Evolutionary conservation across 2,329 filamentous ascomycete genomes (phyloP), one percentile per base, ranked within the genome.

Genomic region (Didymella sp.): DNA sequence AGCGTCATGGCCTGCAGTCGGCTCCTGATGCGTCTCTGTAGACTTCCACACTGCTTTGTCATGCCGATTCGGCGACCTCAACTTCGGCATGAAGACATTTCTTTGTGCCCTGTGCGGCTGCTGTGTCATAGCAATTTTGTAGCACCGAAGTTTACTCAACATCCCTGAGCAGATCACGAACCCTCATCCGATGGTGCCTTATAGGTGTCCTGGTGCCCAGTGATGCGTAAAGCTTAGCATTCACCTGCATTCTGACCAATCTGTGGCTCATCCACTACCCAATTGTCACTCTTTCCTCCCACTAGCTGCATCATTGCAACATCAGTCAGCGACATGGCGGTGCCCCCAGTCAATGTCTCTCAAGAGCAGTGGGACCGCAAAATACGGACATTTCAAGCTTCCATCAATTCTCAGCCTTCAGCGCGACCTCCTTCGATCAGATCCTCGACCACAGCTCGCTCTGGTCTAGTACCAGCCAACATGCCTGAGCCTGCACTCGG

Each of bases 401-500:
- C 12, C 21, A 41, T 7, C 21, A 12, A n/a, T 19, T n/a, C 22
- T 6, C 38, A 41, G 38, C 21, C 22, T 25, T 41, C 44, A 44
- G 2, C 12, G 21, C 22, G 19, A 24, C 28, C 31, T 19, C 13
- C 28, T 6, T 45, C 45, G 17, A 12, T 21, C 28, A 19, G 27
- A 24, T 51, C 46, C 2, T 59, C 48, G 8, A 51, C 24, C 15
- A 56, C 31, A 47, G 41, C n/a, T 37, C 42, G 31, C 15, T 38
- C 46, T 38, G 13, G 11, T 6, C 8, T 15, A 6, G 11, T n/a
- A 6, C 24, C 45, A 27, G 12, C 17, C 17, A 58, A 52, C 7
- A 70, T 69, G 67, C 41, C 59, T 8, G 41, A 48, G 2, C 61
- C 67, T 3, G 57, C 59, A 1, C 56, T 70, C 43, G 69, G 69